Percentiles rank a stretch among this genome's conserved stretches.
Conservation (phyloP, 441 rosid genomes). For the Populus trichocarpa region DNA sequence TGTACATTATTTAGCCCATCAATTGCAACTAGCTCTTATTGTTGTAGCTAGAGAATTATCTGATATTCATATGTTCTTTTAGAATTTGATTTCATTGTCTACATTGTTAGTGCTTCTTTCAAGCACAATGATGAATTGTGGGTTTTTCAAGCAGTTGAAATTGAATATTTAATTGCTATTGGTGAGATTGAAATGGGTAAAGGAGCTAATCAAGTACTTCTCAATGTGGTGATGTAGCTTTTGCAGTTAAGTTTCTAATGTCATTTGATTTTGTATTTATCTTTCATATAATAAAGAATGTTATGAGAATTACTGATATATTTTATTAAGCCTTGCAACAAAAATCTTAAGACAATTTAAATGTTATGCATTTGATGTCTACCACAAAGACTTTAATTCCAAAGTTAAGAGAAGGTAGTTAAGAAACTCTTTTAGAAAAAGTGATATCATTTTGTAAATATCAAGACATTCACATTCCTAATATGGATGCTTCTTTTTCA, state of each 20-base stretch:
- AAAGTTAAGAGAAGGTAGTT: not conserved
- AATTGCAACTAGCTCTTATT: not conserved
- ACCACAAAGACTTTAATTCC: not conserved
- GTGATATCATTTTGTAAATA: not conserved
- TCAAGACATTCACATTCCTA: not conserved
- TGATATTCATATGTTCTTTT: not conserved
- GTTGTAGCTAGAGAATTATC: not conserved
- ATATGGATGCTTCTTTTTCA: not conserved
- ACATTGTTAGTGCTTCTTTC: not conserved
- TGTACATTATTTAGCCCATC: slow-evolving; percentile 12
- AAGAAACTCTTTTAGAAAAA: not conserved
- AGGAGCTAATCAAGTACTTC: not conserved
- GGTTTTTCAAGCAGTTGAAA: not conserved
- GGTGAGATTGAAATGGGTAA: not conserved
- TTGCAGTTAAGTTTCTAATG: not conserved
- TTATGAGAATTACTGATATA: not conserved
- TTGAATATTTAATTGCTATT: not conserved
- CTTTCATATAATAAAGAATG: no score
- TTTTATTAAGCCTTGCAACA: not conserved
- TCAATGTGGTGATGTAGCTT: not conserved
- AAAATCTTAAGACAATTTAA: not conserved
- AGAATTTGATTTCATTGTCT: not conserved
- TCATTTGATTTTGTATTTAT: not conserved
- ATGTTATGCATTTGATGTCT: not conserved
- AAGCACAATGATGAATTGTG: not conserved